Base-by-base conservation (phyloP, 73 alveolate species). In the Halteria grandinella region DNA sequence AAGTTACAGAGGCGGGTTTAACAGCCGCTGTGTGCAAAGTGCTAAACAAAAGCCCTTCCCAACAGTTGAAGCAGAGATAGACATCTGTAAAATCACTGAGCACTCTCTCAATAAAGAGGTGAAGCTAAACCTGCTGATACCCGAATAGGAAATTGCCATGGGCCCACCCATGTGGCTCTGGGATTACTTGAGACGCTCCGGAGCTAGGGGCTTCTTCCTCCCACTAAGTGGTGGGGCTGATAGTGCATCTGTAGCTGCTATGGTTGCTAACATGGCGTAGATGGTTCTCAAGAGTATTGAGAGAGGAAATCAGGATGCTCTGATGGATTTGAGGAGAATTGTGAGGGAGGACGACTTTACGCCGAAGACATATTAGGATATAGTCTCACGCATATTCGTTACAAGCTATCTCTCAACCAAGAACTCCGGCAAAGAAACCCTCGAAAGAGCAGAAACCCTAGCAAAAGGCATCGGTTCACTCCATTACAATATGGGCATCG, bases 221-320 rank as follows among this genome's bases (percentile, higher is more conserved):
- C 98, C 99, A 1, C 71, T 93, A 33, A 91, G 98, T 10, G 99
- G 99, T n/a, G 99, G 98, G 0, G 89, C 95, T 6, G 98, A 95
- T 79, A 86, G 97, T 45, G 88, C 97, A 15, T 80, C 98, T n/a
- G 87, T 89, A 12, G 96, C 97, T 17, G 75, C 95, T 41, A 74
- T 78, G 1, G 91, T 94, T 24, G 80, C 88, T 27, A 47, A 48
- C 39, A 75, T 87, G 97, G 53, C 87, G 15, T 23, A 69, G n/a
- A 39, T 59, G 70, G 85, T 90, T 6, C 62, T 27, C 17, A 64
- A 74, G 12, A 57, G 37, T 21, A 59, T 81, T 14, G 47, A 15
- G n/a, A 27, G 36, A 15, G 85, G 53, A 0, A 54, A 69, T 34
- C 5, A 29, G 27, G 76, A 73, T 12, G 31, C 39, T 1, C 75